Base-by-base conservation (phyloP, 2,329 filamentous ascomycete genomes). In the Kalmusia sp. region DNA sequence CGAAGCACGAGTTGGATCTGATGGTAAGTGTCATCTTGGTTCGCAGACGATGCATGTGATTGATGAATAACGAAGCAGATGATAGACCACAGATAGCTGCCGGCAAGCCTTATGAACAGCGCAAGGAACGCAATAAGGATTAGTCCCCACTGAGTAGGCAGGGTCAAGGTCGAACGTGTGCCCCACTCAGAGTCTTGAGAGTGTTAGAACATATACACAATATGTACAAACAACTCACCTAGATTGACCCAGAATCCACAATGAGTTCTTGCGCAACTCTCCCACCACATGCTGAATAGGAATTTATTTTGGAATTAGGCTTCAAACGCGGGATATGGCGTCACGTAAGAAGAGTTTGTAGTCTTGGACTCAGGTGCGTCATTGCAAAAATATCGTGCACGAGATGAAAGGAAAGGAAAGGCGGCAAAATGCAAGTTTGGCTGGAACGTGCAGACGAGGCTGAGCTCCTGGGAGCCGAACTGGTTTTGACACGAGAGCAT, bases 211-310 rank as follows among this genome's bases (percentile, higher is more conserved):
- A 25, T 3, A 4, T 8, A 22, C 7, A 15, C 14, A 11, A 22
- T 6, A 39, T 6, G 21, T 39, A 12, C 19, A 27, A 3, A 8
- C 17, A 28, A 57, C 50, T 40, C 2, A 55, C 57, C 50, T 24
- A 43, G 50, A 22, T 60, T 55, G 7, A 53, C 49, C 57, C 57
- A 60, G 19, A 59, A 57, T 6, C 57, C 54, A 27, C 57, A 59
- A 17, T 41, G 31, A 15, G 53, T 43, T 8, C 15, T 39, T 24
- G 52, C 30, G 22, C 57, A 59, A 12, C 17, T 45, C n/a, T 54
- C 49, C 48, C 45, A 49, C 39, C 71, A 64, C 43, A 47, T 47
- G 14, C 11, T 37, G 22, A 21, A 15, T 12, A 28, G 12, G 7
- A 12, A 28, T 12, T 6, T 7, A 12, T 21, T 35, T 12, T 7